Evolutionary conservation across 1,284 basidiomycete genomes (phyloP).

Genomic region (Caloboletus inedulis): DNA sequence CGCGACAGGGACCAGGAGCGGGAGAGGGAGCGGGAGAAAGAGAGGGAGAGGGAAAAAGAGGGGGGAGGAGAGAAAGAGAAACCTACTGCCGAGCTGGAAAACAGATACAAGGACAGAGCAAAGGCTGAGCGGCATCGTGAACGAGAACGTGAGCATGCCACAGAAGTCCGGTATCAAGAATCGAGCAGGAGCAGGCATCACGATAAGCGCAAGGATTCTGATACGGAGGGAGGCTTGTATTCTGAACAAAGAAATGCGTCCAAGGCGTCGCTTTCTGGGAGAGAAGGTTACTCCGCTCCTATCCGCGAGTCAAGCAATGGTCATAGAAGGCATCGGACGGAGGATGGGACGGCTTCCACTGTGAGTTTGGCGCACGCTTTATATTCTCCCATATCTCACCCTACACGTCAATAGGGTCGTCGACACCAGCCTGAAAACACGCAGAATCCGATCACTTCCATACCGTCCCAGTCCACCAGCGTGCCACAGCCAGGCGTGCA

Average conservation of each 20-base stretch:
- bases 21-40: constrained; percentile 20
- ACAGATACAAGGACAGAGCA: constrained; percentile 27
- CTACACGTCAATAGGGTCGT: constrained; percentile 26
- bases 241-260: constrained; percentile 30
- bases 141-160: constrained; percentile 31
- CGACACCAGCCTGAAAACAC: constrained; percentile 30
- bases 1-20: constrained; percentile 27
- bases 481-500: constrained; percentile 23
- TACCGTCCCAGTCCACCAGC: constrained; percentile 17
- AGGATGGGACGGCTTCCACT: constrained; percentile 29
- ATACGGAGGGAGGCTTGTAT: constrained; percentile 26
- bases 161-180: constrained; percentile 27
- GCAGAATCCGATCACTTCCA: constrained; percentile 28
- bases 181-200: constrained; percentile 20
- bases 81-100: constrained; percentile 23
- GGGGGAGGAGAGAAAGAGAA: constrained; percentile 15
- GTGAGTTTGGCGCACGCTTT: constrained; percentile 22
- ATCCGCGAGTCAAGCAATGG: constrained; percentile 24
- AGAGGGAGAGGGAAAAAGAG: constrained; percentile 12
- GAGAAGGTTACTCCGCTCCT: constrained; percentile 24
- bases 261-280: constrained; percentile 30
- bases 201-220: constrained; percentile 34
- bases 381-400: constrained; percentile 14
- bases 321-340: constrained; percentile 34
- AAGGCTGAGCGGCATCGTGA: constrained; percentile 31